These are phyloP conservation scores for Lecanicillium sp. DNA, from an alignment of 2,329 filamentous ascomycete genomes.

Conservation along the genomic window DNA sequence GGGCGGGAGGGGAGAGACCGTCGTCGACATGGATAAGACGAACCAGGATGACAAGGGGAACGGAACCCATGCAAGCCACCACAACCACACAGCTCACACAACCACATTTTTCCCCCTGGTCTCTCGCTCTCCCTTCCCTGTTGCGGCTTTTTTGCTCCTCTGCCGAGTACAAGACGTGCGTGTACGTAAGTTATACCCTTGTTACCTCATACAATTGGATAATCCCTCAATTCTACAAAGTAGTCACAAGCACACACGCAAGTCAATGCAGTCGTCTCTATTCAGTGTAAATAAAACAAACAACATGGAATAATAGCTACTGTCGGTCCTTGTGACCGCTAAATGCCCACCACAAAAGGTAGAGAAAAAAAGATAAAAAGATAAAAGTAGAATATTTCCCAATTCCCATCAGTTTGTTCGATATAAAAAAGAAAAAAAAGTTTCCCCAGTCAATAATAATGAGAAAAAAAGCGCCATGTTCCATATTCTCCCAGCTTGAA, in stretches of 20 bases:
- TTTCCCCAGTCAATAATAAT: constrained; percentile 16
- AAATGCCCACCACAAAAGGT: constrained; percentile 11
- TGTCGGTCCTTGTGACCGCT: constrained; percentile 6
- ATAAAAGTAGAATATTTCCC: constrained; percentile 1
- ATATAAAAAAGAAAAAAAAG: constrained; percentile 19
- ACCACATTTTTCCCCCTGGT: too few relatives aligned
- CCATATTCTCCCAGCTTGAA: constrained; percentile 8
- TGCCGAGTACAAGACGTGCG: background rate
- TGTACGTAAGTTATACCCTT: too few relatives aligned
- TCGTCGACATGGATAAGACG: too few relatives aligned
- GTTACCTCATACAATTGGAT: too few relatives aligned
- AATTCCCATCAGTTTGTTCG: constrained; percentile 9
- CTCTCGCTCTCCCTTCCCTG: background rate
- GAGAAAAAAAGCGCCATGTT: constrained; percentile 21
- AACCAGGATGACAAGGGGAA: background rate
- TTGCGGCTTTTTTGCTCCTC: background rate
- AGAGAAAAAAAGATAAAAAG: background rate
- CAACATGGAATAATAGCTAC: background rate
- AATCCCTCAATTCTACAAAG: too few relatives aligned
- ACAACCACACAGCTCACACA: too few relatives aligned
- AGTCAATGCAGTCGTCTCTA: constrained; percentile 3
- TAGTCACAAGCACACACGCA: background rate
- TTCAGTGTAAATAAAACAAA: too few relatives aligned
- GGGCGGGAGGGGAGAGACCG: too few relatives aligned
- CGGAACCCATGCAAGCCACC: constrained; percentile 10